phyloP scores from a whole-genome alignment of 176 grass and related monocot genomes.

The Carex cristatella region DNA sequence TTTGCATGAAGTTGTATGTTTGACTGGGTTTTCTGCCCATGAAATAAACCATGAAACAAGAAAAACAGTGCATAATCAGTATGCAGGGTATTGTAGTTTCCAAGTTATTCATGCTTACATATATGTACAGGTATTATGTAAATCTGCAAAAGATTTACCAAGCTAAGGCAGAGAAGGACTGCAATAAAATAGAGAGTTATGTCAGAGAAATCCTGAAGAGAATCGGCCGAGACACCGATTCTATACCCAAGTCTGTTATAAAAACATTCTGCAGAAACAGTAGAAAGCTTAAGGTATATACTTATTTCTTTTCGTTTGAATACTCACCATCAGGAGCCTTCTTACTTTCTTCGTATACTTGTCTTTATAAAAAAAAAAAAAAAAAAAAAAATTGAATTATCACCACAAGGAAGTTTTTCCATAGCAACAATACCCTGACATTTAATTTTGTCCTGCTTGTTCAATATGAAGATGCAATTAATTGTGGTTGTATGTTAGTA shows the following conservation, averaged over 20 bases:
- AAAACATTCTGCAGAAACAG: conserved; percentile 90
- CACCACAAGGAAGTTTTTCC: not conserved
- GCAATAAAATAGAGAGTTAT: conserved; percentile 45
- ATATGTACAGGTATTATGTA: conserved; percentile 63
- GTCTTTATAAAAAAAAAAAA: not conserved
- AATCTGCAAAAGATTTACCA: conserved; percentile 94
- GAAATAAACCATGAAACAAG: not conserved
- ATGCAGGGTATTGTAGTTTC: not conserved
- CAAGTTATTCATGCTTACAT: not conserved
- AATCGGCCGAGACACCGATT: conserved; percentile 67
- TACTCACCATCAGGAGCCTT: not conserved
- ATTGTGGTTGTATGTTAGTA: not conserved
- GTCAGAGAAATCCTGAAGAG: conserved; percentile 69
- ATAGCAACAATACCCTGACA: not conserved
- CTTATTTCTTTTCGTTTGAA: conserved; percentile 5
- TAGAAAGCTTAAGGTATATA: conserved; percentile 74
- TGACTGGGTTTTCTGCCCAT: not conserved
- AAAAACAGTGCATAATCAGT: not conserved
- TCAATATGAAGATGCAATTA: not conserved
- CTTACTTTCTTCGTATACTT: not conserved
- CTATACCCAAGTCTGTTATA: conserved; percentile 72
- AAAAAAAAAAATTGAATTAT: not conserved
- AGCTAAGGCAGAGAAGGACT: conserved; percentile 82
- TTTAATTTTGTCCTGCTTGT: not conserved
- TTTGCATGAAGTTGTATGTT: not conserved